phyloP scores from a whole-genome alignment of 2,329 filamentous ascomycete genomes.

The Aspergillus versicolor region DNA sequence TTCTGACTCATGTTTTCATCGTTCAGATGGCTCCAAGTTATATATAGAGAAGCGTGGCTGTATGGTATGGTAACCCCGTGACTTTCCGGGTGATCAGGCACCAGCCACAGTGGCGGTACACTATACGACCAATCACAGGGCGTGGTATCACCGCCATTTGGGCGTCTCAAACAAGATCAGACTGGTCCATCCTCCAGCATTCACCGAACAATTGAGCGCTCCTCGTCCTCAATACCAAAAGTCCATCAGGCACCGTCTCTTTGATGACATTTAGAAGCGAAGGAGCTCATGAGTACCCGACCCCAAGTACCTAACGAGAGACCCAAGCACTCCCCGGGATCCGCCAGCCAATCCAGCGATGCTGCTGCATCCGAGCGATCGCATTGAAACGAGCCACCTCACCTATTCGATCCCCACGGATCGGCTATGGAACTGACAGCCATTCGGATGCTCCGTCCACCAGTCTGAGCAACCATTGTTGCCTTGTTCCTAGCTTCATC shows the following conservation, averaged over 20 bases:
- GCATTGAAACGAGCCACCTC: conserved; percentile 14
- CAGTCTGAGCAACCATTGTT: conserved; percentile 11
- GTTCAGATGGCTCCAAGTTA: not conserved
- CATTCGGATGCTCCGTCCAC: conserved; percentile 14
- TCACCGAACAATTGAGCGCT: not conserved
- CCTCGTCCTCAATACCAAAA: not conserved
- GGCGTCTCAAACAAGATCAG: not conserved
- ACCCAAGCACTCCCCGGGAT: conserved; percentile 11
- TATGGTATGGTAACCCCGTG: conserved; percentile 1
- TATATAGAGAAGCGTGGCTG: not conserved
- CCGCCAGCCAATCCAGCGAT: conserved; percentile 11
- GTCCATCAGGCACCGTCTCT: not conserved
- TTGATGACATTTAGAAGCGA: too few species aligned
- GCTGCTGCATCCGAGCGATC: conserved; percentile 3
- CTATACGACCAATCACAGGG: conserved; percentile 24
- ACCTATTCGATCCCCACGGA: conserved; percentile 19
- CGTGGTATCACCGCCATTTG: conserved; percentile 32
- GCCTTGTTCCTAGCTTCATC: conserved; percentile 20
- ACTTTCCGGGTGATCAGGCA: not conserved
- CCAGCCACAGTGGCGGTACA: conserved; percentile 36
- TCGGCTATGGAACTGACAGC: conserved; percentile 13
- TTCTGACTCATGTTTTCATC: not conserved
- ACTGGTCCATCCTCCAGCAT: not conserved
- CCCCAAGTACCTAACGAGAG: conserved; percentile 9
- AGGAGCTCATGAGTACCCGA: conserved; percentile 4